Percentiles rank a stretch among this genome's conserved stretches.
Conservation (phyloP, 129 eudicot species). For the Flaveria robusta region DNA sequence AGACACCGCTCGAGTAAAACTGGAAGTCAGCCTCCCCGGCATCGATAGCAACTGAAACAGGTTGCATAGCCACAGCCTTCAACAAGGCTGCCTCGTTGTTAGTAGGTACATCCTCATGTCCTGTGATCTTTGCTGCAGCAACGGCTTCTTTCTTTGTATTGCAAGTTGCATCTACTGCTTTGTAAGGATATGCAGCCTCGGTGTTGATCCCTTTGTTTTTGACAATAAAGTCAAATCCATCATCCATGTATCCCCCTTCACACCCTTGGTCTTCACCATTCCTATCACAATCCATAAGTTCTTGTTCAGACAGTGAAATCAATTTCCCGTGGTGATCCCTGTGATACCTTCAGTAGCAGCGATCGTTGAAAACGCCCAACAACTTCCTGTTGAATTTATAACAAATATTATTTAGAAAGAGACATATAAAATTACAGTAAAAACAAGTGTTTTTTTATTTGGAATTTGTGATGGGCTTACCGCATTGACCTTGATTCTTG, state of each 20-base stretch:
- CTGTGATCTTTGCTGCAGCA: slow-evolving; percentile 27
- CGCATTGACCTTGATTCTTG: slow-evolving; percentile 19
- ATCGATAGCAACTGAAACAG: slow-evolving; percentile 64
- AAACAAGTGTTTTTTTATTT: neutral
- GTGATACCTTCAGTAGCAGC: slow-evolving; percentile 69
- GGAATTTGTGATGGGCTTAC: neutral
- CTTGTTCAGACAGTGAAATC: slow-evolving; percentile 42
- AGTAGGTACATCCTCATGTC: slow-evolving; percentile 57
- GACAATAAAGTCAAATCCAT: slow-evolving; percentile 60
- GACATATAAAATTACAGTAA: neutral
- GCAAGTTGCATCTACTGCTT: slow-evolving; percentile 41
- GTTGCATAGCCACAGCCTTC: slow-evolving; percentile 67
- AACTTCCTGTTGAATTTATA: slow-evolving; percentile 53
- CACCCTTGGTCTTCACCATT: slow-evolving; percentile 10
- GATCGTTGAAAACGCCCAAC: slow-evolving; percentile 81
- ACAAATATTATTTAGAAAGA: neutral
- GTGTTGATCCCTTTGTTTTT: slow-evolving; percentile 30
- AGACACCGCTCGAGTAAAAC: slow-evolving; percentile 48
- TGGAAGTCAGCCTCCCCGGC: slow-evolving; percentile 60
- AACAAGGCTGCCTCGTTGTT: slow-evolving; percentile 56
- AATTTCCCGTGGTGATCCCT: slow-evolving; percentile 54
- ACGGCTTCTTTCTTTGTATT: neutral
- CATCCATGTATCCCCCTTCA: slow-evolving; percentile 65
- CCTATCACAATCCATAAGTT: slow-evolving; percentile 6
- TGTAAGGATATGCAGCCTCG: slow-evolving; percentile 62